Percentiles rank a stretch among this genome's conserved stretches.
phyloP scores from a whole-genome alignment of 2,329 filamentous ascomycete species.

The Botryotinia narcissicola region DNA sequence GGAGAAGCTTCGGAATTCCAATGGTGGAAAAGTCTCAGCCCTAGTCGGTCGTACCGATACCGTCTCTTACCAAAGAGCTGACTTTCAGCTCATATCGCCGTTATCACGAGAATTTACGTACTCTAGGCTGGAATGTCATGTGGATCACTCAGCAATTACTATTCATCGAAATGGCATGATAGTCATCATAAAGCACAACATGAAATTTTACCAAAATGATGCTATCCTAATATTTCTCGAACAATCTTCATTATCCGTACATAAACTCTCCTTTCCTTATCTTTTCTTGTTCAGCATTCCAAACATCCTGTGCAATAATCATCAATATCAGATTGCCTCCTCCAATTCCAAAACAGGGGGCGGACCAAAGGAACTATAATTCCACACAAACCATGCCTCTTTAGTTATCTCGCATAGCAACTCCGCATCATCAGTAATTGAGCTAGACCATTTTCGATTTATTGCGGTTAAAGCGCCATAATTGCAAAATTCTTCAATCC shows the following conservation, averaged over 20 bases:
- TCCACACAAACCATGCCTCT: slow-evolving; percentile 8
- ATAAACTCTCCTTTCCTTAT: not conserved
- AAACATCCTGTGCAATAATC: slow-evolving; percentile 2
- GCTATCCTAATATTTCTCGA: not conserved
- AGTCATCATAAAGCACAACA: slow-evolving; percentile 13
- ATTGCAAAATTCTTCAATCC: not conserved
- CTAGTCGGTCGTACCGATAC: slow-evolving; percentile 16
- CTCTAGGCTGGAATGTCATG: not conserved
- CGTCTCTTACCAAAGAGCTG: slow-evolving; percentile 14
- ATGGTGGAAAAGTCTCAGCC: slow-evolving; percentile 16
- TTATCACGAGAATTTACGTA: slow-evolving; percentile 16
- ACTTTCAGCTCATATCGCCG: slow-evolving; percentile 22
- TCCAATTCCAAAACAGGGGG: slow-evolving; percentile 3
- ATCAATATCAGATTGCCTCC: slow-evolving; percentile 10
- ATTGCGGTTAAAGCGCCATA: slow-evolving; percentile 11
- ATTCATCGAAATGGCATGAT: slow-evolving; percentile 7
- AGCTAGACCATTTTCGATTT: not conserved
- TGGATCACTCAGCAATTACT: slow-evolving; percentile 7
- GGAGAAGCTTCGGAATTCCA: slow-evolving; percentile 5
- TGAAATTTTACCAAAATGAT: not conserved
- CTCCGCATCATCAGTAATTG: slow-evolving; percentile 6
- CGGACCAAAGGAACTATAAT: slow-evolving; percentile 2
- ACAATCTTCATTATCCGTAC: not conserved
- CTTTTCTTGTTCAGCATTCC: not conserved
- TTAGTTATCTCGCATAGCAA: slow-evolving; percentile 3